Evolutionary conservation across 805 yeast genomes (phyloP).

Genomic region (Huiozyma sinensis): DNA sequence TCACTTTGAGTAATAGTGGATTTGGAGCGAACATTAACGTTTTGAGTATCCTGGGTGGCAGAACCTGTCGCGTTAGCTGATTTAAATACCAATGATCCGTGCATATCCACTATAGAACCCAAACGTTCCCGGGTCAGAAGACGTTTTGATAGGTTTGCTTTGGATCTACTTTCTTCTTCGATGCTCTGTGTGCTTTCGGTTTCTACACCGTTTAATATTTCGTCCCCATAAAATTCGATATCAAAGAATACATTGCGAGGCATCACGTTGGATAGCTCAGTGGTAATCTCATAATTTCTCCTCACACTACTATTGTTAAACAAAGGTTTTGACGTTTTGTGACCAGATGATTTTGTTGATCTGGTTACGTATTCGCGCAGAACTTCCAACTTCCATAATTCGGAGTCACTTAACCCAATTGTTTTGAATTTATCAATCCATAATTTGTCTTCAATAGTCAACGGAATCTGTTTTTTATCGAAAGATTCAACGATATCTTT

Average conservation of each 20-base stretch:
- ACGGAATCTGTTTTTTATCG: conserved; percentile 36
- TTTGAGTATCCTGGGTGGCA: conserved; percentile 30
- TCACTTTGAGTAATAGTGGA: conserved; percentile 6
- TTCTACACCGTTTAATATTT: not conserved
- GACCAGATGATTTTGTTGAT: conserved; percentile 34
- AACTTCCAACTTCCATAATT: conserved; percentile 73
- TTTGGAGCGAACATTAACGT: conserved; percentile 37
- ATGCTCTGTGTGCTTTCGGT: not conserved
- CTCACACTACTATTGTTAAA: conserved; percentile 12
- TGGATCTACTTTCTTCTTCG: not conserved
- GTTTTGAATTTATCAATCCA: conserved; percentile 66
- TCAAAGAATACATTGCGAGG: conserved; percentile 48
- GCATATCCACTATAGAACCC: conserved; percentile 12
- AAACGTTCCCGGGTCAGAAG: not conserved
- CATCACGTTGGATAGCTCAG: conserved; percentile 20
- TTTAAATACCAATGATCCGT: conserved; percentile 29
- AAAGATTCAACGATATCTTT: conserved; percentile 23
- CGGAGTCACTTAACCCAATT: conserved; percentile 63
- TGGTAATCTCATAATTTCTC: conserved; percentile 19
- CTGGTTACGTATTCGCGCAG: conserved; percentile 58
- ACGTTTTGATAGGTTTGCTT: not conserved
- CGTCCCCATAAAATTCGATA: conserved; percentile 16
- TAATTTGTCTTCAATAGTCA: conserved; percentile 54
- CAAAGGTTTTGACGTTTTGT: not conserved
- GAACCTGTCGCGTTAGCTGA: conserved; percentile 32